These are phyloP conservation scores for Buxus sempervirens DNA, from an alignment of 164 flowering plant genomes.

Conservation along the genomic window DNA sequence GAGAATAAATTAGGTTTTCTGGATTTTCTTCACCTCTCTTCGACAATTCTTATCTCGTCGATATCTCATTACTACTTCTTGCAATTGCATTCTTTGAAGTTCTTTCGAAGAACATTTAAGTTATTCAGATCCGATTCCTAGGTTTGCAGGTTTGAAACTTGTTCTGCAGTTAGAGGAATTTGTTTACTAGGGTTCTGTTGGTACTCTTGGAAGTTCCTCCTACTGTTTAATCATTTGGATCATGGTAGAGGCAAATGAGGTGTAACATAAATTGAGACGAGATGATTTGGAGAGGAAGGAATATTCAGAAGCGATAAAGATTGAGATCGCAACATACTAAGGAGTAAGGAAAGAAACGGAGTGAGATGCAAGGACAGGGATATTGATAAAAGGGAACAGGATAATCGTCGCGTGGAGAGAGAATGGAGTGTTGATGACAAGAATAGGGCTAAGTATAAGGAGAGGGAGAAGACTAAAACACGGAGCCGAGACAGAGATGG, in stretches of 20 bases:
- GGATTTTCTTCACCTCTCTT: too few species aligned
- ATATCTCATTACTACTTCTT: too few species aligned
- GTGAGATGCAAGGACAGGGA: conserved; percentile 25
- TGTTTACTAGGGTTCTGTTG: not conserved
- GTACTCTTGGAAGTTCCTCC: not conserved
- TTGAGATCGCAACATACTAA: conserved; percentile 26
- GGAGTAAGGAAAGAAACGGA: conserved; percentile 26
- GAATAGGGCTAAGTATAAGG: conserved; percentile 30
- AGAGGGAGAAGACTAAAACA: conserved; percentile 28
- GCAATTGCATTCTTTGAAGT: not conserved
- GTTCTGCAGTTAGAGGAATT: not conserved
- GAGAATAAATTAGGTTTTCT: too few species aligned
- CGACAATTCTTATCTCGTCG: too few species aligned
- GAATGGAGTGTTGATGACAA: conserved; percentile 32
- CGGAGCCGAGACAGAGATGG: conserved; percentile 10
- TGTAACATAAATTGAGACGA: conserved; percentile 47
- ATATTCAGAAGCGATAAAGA: conserved; percentile 41
- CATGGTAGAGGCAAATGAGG: conserved; percentile 41
- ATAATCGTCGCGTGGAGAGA: conserved; percentile 25
- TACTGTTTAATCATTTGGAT: not conserved
- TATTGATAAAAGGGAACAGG: conserved; percentile 25
- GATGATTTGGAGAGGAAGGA: conserved; percentile 42
- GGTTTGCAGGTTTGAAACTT: not conserved
- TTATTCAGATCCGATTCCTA: not conserved
- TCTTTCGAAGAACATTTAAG: not conserved